A percentile compares a stretch with the other conserved stretches of the same genome.
phyloP scores from a whole-genome alignment of 495 filamentous ascomycete species.

The Aspergillus haitiensis region DNA sequence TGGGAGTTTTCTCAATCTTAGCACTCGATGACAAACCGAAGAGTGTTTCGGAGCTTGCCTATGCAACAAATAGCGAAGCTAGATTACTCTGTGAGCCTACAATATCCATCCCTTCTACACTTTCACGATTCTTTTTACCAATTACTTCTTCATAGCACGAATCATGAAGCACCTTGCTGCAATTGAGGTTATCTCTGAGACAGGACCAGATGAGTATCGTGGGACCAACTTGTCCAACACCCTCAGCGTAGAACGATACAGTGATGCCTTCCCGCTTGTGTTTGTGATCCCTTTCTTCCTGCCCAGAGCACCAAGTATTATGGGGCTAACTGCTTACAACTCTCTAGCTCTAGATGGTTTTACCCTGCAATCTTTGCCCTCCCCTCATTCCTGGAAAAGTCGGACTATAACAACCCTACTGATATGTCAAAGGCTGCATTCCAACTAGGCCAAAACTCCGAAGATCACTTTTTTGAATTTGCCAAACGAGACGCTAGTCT shows the following conservation, averaged over 20 bases:
- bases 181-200: conserved; percentile 44
- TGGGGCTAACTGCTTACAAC: neutral
- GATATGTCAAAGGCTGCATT: conserved; percentile 28
- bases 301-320: neutral
- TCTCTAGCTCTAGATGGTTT: conserved; percentile 25
- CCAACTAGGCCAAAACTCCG: conserved; percentile 25
- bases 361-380: conserved; percentile 23
- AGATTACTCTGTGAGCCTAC: conserved; percentile 27
- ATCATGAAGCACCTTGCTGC: conserved; percentile 48
- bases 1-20: conserved; percentile 31
- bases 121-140: neutral
- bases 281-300: conserved; percentile 6
- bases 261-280: conserved; percentile 29
- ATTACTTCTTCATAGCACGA: conserved; percentile 17
- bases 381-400: conserved; percentile 27
- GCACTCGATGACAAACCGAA: conserved; percentile 25
- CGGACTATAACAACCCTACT: conserved; percentile 28
- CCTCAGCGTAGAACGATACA: conserved; percentile 34
- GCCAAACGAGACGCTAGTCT: conserved; percentile 19
- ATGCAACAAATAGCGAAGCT: conserved; percentile 27
- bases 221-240: conserved; percentile 38
- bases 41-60: conserved; percentile 28
- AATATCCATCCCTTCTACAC: neutral
- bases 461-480: conserved; percentile 28
- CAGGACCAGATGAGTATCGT: conserved; percentile 38